A percentile compares a stretch with the other conserved stretches of the same genome.
Evolutionary conservation across 352 stramenopile species (phyloP).

Genomic region (Thalassiosira ordinaria): DNA sequence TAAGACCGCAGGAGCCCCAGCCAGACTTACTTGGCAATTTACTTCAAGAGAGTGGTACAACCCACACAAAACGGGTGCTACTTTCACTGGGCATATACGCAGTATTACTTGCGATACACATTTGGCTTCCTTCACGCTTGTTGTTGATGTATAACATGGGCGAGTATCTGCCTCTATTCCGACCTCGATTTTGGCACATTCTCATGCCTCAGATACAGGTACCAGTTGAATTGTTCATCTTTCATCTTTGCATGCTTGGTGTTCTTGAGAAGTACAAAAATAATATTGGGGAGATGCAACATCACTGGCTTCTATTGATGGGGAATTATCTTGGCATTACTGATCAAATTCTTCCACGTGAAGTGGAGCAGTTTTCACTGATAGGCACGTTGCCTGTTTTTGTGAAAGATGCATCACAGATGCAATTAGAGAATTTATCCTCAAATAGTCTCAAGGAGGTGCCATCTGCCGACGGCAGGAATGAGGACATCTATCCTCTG

Average conservation of each 20-base stretch:
- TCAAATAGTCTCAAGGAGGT: slow-evolving; percentile 4
- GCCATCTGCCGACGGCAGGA: not conserved
- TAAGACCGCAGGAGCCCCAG: slow-evolving; percentile 93
- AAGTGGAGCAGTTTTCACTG: slow-evolving; percentile 68
- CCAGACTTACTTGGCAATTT: slow-evolving; percentile 95
- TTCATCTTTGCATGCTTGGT: slow-evolving; percentile 94
- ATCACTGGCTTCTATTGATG: slow-evolving; percentile 76
- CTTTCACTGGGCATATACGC: slow-evolving; percentile 92
- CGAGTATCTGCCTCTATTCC: slow-evolving; percentile 66
- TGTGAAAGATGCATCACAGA: slow-evolving; percentile 18
- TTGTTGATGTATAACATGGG: slow-evolving; percentile 81
- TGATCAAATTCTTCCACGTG: slow-evolving; percentile 69
- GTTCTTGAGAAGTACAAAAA: slow-evolving; percentile 91
- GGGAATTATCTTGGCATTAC: slow-evolving; percentile 64
- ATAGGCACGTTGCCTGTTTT: slow-evolving; percentile 67
- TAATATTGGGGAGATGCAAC: slow-evolving; percentile 81
- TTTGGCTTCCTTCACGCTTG: slow-evolving; percentile 87
- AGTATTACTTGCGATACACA: slow-evolving; percentile 88
- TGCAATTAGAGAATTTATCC: slow-evolving; percentile 14
- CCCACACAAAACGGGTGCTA: slow-evolving; percentile 93
- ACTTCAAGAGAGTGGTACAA: slow-evolving; percentile 91
- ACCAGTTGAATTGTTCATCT: slow-evolving; percentile 93
- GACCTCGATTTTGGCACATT: slow-evolving; percentile 90
- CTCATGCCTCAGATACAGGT: slow-evolving; percentile 93
- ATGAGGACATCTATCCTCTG: slow-evolving; percentile 37